phyloP scores from a whole-genome alignment of 768 basidiomycete genomes.

The Sporobolomyces pararoseus region DNA sequence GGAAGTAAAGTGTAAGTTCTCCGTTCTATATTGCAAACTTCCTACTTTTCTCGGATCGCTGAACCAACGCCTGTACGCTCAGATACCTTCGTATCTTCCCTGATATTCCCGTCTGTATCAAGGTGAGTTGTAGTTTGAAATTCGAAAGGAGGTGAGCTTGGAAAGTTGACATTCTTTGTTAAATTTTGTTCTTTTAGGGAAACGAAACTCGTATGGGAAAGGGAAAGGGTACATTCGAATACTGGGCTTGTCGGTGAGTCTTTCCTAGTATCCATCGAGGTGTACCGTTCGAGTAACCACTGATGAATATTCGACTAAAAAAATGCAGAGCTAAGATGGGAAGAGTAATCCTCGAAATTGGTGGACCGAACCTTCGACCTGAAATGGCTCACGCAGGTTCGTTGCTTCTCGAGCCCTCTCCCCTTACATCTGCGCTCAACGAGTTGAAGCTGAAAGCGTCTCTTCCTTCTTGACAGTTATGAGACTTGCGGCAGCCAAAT shows the following conservation, averaged over 20 bases:
- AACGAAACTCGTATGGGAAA: slow-evolving; percentile 99
- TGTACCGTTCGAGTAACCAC: too few relatives aligned
- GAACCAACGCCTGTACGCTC: neutral
- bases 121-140: slow-evolving; percentile 56
- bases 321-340: slow-evolving; percentile 79
- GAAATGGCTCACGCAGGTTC: slow-evolving; percentile 87
- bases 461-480: slow-evolving; percentile 55
- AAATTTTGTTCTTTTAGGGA: slow-evolving; percentile 57
- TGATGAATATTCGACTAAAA: neutral
- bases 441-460: slow-evolving; percentile 14
- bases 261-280: neutral
- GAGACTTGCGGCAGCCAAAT: slow-evolving; percentile 77
- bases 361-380: slow-evolving; percentile 80
- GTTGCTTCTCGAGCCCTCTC: slow-evolving; percentile 41
- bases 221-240: slow-evolving; percentile 96
- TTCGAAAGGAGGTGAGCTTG: neutral
- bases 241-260: slow-evolving; percentile 83
- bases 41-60: neutral
- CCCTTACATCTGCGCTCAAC: neutral
- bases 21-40: neutral
- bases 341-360: slow-evolving; percentile 89
- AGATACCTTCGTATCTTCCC: slow-evolving; percentile 75
- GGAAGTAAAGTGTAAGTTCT: slow-evolving; percentile 68
- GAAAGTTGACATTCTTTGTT: neutral
- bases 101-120: slow-evolving; percentile 93